These are phyloP conservation scores for Pezicula carpinea DNA, from an alignment of 2,329 filamentous ascomycete species.

Conservation along the genomic window DNA sequence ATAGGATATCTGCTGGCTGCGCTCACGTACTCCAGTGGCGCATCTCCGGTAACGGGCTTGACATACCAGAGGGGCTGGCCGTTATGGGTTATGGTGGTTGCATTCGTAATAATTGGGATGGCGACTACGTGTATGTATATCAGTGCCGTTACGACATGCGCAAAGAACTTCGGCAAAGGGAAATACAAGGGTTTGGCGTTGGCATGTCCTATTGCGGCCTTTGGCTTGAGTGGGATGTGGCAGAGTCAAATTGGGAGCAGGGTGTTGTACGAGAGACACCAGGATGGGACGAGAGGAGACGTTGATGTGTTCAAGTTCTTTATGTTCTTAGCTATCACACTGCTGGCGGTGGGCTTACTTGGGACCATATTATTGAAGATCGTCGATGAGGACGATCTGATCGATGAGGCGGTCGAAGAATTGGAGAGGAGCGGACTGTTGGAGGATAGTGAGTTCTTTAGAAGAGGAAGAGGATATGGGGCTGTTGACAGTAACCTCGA, in stretches of 20 bases:
- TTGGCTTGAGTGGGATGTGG: conserved; percentile 94
- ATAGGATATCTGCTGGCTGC: conserved; percentile 81
- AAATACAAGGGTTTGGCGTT: conserved; percentile 85
- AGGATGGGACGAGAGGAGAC: conserved; percentile 59
- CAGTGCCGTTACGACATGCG: conserved; percentile 85
- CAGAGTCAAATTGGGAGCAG: conserved; percentile 82
- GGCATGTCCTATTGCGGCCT: conserved; percentile 84
- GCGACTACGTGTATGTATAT: conserved; percentile 89
- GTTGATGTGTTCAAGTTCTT: conserved; percentile 83
- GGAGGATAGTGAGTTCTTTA: conserved; percentile 69
- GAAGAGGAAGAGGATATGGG: conserved; percentile 57
- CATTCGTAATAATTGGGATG: conserved; percentile 78
- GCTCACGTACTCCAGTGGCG: conserved; percentile 62
- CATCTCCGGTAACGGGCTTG: conserved; percentile 34
- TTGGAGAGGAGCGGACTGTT: conserved; percentile 84
- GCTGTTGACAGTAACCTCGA: conserved; percentile 39
- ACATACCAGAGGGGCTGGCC: conserved; percentile 54
- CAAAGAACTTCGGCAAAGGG: conserved; percentile 94
- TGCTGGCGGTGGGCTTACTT: conserved; percentile 65
- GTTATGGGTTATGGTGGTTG: conserved; percentile 76
- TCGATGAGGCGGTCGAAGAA: conserved; percentile 85
- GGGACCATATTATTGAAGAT: conserved; percentile 72
- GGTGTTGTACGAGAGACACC: conserved; percentile 64
- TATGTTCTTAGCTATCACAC: conserved; percentile 71
- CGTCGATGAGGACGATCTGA: conserved; percentile 80